phyloP scores from a whole-genome alignment of 495 filamentous ascomycete species.

The Daldinia caldariorum region DNA sequence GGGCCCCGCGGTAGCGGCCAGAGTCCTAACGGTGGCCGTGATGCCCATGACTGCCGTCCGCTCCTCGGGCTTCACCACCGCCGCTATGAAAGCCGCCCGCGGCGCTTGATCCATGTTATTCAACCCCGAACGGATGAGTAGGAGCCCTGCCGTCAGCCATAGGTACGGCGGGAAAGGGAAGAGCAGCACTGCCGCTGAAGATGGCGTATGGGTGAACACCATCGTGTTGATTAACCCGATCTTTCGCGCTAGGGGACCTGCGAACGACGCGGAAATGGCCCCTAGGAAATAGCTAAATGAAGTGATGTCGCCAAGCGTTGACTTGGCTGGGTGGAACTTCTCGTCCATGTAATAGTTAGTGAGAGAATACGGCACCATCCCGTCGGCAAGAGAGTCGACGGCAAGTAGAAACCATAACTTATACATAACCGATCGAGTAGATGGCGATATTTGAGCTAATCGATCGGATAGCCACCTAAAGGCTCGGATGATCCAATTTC shows the following conservation, averaged over 20 bases:
- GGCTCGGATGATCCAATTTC: slow-evolving; percentile 36
- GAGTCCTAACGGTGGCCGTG: slow-evolving; percentile 73
- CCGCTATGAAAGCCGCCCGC: slow-evolving; percentile 79
- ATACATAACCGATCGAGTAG: slow-evolving; percentile 69
- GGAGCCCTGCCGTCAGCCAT: slow-evolving; percentile 66
- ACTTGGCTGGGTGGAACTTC: slow-evolving; percentile 76
- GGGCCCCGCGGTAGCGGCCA: slow-evolving; percentile 70
- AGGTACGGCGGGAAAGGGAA: slow-evolving; percentile 70
- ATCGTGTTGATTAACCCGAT: slow-evolving; percentile 87
- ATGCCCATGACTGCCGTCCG: slow-evolving; percentile 82
- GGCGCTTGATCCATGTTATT: slow-evolving; percentile 87
- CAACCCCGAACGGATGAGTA: slow-evolving; percentile 74
- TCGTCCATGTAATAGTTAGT: slow-evolving; percentile 80
- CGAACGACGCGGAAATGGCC: slow-evolving; percentile 74
- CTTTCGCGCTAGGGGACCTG: slow-evolving; percentile 76
- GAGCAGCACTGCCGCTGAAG: slow-evolving; percentile 73
- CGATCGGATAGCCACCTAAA: slow-evolving; percentile 46
- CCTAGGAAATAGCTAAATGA: slow-evolving; percentile 72
- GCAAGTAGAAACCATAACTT: slow-evolving; percentile 79
- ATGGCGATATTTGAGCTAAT: slow-evolving; percentile 64
- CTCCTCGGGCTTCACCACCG: slow-evolving; percentile 74
- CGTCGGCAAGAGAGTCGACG: slow-evolving; percentile 81
- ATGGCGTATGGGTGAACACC: slow-evolving; percentile 87
- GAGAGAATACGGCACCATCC: slow-evolving; percentile 76
- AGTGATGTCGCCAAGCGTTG: slow-evolving; percentile 76